phyloP scores from a whole-genome alignment of 2,329 filamentous ascomycete species.

The Nemania sp. region DNA sequence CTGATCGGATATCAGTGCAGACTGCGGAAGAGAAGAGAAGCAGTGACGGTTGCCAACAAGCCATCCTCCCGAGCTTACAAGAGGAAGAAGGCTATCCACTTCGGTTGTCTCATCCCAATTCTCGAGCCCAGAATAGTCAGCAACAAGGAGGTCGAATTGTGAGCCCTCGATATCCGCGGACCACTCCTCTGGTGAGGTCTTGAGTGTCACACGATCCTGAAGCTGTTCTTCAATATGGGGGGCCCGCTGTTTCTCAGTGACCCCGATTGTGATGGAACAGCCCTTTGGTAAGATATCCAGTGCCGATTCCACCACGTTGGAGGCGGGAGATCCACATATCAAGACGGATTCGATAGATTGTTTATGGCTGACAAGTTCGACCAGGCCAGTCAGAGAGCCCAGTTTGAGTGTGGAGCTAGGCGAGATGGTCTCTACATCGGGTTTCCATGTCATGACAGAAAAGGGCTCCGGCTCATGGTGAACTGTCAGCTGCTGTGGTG shows the following conservation, averaged over 20 bases:
- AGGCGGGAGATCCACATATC: slow-evolving; percentile 14
- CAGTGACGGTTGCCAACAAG: slow-evolving; percentile 20
- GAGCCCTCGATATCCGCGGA: neutral
- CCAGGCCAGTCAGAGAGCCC: slow-evolving; percentile 1
- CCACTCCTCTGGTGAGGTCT: slow-evolving; percentile 17
- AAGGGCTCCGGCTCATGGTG: slow-evolving; percentile 22
- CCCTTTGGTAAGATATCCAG: slow-evolving; percentile 4
- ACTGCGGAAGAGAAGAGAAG: slow-evolving; percentile 17
- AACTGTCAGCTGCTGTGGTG: slow-evolving; percentile 20
- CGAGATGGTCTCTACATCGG: slow-evolving; percentile 6
- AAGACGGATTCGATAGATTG: slow-evolving; percentile 15
- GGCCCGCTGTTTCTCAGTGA: slow-evolving; percentile 6
- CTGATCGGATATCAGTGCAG: slow-evolving; percentile 10
- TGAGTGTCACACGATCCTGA: slow-evolving; percentile 13
- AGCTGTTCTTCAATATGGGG: slow-evolving; percentile 8
- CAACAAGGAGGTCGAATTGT: slow-evolving; percentile 20
- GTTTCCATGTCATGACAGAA: slow-evolving; percentile 26
- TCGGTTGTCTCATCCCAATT: neutral
- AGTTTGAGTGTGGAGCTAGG: neutral
- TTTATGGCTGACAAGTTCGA: slow-evolving; percentile 24
- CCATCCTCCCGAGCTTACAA: slow-evolving; percentile 25
- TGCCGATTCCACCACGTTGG: neutral
- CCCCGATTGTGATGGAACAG: slow-evolving; percentile 19
- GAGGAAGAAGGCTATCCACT: slow-evolving; percentile 3
- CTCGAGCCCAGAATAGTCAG: slow-evolving; percentile 12